A percentile compares a stretch with the other conserved stretches of the same genome.
Evolutionary conservation across 106 monocot genomes (phyloP).

Genomic region (Dioscorea alata): DNA sequence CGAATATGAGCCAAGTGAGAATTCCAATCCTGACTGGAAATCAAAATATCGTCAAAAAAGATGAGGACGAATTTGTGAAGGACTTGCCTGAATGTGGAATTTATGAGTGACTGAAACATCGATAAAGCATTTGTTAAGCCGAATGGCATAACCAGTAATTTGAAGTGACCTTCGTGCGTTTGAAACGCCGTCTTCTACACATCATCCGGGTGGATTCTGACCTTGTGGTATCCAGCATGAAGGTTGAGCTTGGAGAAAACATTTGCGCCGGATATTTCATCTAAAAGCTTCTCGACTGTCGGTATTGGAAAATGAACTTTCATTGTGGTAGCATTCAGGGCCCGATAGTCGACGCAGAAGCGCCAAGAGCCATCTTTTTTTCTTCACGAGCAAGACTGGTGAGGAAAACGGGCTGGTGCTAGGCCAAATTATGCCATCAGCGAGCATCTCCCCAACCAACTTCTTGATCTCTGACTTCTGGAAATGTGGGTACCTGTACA

Average conservation of each 20-base stretch:
- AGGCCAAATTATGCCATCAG: neutral
- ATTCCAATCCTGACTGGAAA: neutral
- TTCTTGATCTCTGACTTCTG: neutral
- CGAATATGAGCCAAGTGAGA: neutral
- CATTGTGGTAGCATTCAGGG: neutral
- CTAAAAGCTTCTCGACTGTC: neutral
- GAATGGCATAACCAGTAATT: neutral
- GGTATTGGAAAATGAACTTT: neutral
- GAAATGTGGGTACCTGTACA: neutral
- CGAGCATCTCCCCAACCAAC: neutral
- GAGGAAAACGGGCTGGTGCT: slow-evolving; percentile 1
- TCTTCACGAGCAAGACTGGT: neutral
- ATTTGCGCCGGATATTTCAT: neutral
- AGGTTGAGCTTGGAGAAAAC: neutral
- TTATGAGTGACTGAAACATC: neutral
- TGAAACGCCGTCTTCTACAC: neutral
- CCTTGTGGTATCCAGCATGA: neutral
- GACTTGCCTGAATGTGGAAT: neutral
- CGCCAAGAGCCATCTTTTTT: neutral
- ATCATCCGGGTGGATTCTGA: neutral
- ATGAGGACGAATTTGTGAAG: neutral
- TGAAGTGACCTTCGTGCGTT: neutral
- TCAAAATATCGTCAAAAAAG: neutral
- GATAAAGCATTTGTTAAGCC: too few relatives aligned
- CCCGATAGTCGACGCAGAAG: slow-evolving; percentile 1